Conservation (phyloP, 2,329 filamentous ascomycete genomes). For the Exophiala spinifera region DNA sequence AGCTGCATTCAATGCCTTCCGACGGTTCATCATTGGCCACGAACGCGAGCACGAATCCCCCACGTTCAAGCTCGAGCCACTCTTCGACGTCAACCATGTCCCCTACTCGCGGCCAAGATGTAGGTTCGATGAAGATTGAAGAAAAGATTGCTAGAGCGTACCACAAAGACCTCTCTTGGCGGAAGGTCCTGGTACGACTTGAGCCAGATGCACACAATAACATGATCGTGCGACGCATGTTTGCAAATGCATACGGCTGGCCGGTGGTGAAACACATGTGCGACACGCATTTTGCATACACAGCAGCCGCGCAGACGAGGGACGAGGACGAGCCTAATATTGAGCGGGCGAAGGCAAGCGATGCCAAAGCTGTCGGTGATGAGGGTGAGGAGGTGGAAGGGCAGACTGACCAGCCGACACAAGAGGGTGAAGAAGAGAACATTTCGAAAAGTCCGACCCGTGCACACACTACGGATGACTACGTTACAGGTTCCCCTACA, state of each 20-base stretch:
- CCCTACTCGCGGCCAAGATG: conserved; percentile 43
- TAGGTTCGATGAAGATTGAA: conserved; percentile 74
- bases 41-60: background rate
- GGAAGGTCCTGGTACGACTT: conserved; percentile 90
- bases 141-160: conserved; percentile 97
- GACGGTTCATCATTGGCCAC: background rate
- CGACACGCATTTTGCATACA: conserved; percentile 88
- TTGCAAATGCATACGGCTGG: conserved; percentile 96
- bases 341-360: conserved; percentile 65
- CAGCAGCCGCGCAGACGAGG: conserved; percentile 60
- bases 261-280: conserved; percentile 93
- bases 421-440: conserved; percentile 3
- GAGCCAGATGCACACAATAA: conserved; percentile 99
- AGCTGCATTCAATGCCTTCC: background rate
- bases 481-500: conserved; percentile 10
- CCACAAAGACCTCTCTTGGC: conserved; percentile 87
- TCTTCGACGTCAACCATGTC: conserved; percentile 35
- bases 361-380: conserved; percentile 52
- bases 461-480: background rate
- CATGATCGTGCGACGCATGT: conserved; percentile 93
- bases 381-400: conserved; percentile 64
- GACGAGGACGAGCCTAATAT: conserved; percentile 65
- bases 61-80: conserved; percentile 9
- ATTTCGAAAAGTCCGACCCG: background rate
- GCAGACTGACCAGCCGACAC: conserved; percentile 31